These are phyloP conservation scores for Neoascochyta sp. DNA, from an alignment of 2,329 filamentous ascomycete species.

Conservation along the genomic window DNA sequence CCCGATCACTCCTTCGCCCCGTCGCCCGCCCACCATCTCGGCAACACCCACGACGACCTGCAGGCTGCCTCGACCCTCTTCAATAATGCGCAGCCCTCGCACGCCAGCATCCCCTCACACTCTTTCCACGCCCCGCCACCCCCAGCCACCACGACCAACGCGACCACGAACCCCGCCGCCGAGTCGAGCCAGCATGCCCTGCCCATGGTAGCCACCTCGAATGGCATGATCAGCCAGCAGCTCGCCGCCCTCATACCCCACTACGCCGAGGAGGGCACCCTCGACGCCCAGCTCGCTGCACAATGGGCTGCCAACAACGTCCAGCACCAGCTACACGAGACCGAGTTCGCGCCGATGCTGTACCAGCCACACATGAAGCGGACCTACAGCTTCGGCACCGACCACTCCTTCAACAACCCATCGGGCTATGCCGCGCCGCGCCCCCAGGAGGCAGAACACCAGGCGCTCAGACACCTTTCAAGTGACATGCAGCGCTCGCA, in stretches of 20 bases:
- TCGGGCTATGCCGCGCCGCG: conserved; percentile 24
- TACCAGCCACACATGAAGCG: conserved; percentile 22
- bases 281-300: conserved; percentile 28
- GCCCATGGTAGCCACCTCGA: conserved; percentile 21
- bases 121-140: conserved; percentile 17
- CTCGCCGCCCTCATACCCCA: conserved; percentile 29
- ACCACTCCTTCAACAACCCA: conserved; percentile 33
- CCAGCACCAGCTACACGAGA: conserved; percentile 13
- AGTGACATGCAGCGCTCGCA: conserved; percentile 20
- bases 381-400: conserved; percentile 36
- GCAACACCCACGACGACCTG: conserved; percentile 28
- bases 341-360: conserved; percentile 15
- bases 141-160: conserved; percentile 3
- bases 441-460: conserved; percentile 19
- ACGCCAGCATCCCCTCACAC: conserved; percentile 17
- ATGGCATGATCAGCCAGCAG: conserved; percentile 29
- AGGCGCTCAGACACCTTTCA: conserved; percentile 24
- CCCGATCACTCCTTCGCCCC: conserved; percentile 17
- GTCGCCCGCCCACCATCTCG: conserved; percentile 13
- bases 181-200: conserved; percentile 4
- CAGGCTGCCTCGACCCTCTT: conserved; percentile 34
- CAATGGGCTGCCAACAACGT: conserved; percentile 23
- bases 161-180: conserved; percentile 5
- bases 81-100: conserved; percentile 27
- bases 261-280: conserved; percentile 23